phyloP scores from a whole-genome alignment of 2,329 filamentous ascomycete species.

The Penicillium hesseltinei region DNA sequence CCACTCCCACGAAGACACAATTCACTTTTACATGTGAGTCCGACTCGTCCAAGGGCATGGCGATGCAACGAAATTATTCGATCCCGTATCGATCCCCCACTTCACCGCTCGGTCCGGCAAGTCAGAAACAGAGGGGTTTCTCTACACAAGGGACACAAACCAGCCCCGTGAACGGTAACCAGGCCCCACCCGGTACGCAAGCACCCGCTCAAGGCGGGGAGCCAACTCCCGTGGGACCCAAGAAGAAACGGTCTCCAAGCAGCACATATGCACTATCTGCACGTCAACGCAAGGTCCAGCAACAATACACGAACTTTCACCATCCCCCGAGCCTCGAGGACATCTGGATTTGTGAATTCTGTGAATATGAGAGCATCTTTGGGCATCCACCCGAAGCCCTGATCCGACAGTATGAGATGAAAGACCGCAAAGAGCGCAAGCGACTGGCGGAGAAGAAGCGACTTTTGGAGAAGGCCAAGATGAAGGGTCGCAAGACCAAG shows the following conservation, averaged over 20 bases:
- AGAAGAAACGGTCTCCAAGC: slow-evolving; percentile 63
- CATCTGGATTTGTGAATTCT: slow-evolving; percentile 96
- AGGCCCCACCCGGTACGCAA: slow-evolving; percentile 20
- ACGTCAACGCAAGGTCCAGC: slow-evolving; percentile 71
- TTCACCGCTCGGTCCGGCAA: slow-evolving; percentile 33
- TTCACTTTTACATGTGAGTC: slow-evolving; percentile 97
- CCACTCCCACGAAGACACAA: slow-evolving; percentile 72
- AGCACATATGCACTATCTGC: slow-evolving; percentile 75
- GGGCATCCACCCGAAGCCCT: slow-evolving; percentile 80
- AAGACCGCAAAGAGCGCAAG: slow-evolving; percentile 80
- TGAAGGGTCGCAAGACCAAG: slow-evolving; percentile 85
- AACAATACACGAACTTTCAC: slow-evolving; percentile 72
- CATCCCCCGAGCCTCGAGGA: slow-evolving; percentile 70
- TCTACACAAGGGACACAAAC: slow-evolving; percentile 58
- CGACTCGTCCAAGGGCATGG: slow-evolving; percentile 75
- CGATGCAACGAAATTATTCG: slow-evolving; percentile 62
- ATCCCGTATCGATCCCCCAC: slow-evolving; percentile 37
- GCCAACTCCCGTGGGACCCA: slow-evolving; percentile 55
- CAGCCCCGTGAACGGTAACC: slow-evolving; percentile 43
- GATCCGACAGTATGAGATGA: slow-evolving; percentile 90
- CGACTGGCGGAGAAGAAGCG: slow-evolving; percentile 82
- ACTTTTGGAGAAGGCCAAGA: slow-evolving; percentile 87
- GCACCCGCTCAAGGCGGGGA: slow-evolving; percentile 42
- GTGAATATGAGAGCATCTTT: slow-evolving; percentile 95
- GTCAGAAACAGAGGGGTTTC: slow-evolving; percentile 41